These are phyloP conservation scores for Straminergon stramineum DNA, from an alignment of 225 moss, liverwort and hornwort genomes.

Conservation along the genomic window DNA sequence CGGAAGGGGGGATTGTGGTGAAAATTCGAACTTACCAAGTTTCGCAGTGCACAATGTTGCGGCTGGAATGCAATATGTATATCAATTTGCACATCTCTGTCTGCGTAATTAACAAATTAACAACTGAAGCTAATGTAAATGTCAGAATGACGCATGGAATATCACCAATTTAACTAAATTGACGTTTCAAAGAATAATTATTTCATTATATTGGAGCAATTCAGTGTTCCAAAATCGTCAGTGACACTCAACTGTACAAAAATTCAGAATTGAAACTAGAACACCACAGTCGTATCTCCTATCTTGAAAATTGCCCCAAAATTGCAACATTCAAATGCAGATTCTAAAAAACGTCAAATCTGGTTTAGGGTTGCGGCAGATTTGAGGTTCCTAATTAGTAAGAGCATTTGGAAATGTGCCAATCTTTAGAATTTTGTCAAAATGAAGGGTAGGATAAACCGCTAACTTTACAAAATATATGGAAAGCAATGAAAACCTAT, in stretches of 20 bases:
- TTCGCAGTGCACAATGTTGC: not conserved
- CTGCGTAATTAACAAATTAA: not conserved
- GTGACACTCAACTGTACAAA: not conserved
- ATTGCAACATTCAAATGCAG: not conserved
- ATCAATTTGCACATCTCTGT: not conserved
- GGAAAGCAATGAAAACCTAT: not conserved
- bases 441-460: not conserved
- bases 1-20: not conserved
- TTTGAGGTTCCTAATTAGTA: not conserved
- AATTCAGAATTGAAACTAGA: not conserved
- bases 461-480: not conserved
- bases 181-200: not conserved
- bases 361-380: not conserved
- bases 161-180: not conserved
- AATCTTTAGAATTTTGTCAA: not conserved
- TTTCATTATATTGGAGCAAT: not conserved
- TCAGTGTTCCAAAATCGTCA: not conserved
- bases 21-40: not conserved
- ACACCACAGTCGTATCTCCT: not conserved
- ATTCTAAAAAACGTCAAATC: not conserved
- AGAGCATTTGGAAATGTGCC: not conserved
- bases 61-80: not conserved
- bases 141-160: not conserved
- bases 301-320: not conserved
- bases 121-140: not conserved